A percentile compares a stretch with the other conserved stretches of the same genome.
phyloP scores from a whole-genome alignment of 805 yeast genomes.

The Kuraishia floccosa region DNA sequence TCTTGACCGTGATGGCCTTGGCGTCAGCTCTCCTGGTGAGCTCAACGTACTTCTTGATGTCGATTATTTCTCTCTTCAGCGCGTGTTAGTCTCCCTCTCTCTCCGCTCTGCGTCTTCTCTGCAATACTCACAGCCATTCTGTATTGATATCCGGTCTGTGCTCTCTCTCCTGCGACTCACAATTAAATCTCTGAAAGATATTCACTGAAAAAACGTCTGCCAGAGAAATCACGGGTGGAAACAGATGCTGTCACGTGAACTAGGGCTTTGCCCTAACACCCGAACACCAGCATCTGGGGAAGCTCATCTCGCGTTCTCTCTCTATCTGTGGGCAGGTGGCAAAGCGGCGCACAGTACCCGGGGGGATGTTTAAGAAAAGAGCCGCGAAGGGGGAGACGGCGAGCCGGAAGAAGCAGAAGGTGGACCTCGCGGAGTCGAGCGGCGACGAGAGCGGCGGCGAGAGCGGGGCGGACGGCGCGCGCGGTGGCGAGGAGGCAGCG shows the following conservation, averaged over 20 bases:
- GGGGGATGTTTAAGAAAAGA: constrained; percentile 34
- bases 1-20: constrained; percentile 86
- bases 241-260: no score
- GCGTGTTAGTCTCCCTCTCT: constrained; percentile 8
- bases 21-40: constrained; percentile 95
- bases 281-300: no score
- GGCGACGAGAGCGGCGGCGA: neutral
- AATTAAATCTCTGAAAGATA: no score
- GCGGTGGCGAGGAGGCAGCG: constrained; percentile 9
- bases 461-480: neutral
- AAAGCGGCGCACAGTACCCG: no score
- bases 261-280: no score
- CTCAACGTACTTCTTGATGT: constrained; percentile 95
- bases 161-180: neutral
- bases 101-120: neutral
- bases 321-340: no score
- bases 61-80: constrained; percentile 61
- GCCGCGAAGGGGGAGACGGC: neutral
- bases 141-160: constrained; percentile 5
- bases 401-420: neutral
- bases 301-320: no score
- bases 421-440: neutral
- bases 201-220: no score
- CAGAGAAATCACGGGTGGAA: no score
- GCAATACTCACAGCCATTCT: constrained; percentile 13